Percentiles rank a stretch among this genome's conserved stretches.
Conservation (phyloP, 2,329 filamentous ascomycete species). For the Phialemonium atrogriseum region DNA sequence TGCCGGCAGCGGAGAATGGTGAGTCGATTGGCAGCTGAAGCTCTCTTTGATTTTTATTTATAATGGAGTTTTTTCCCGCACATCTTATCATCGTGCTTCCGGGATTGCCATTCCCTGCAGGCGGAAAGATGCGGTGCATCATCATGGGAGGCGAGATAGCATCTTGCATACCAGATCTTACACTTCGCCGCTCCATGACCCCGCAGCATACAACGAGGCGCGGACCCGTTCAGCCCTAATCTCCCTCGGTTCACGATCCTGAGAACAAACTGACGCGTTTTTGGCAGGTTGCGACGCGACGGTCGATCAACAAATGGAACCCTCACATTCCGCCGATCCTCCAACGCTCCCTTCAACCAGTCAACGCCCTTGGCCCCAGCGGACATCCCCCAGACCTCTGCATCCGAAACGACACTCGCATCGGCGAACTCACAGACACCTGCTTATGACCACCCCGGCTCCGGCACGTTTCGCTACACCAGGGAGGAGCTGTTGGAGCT, state of each 20-base stretch:
- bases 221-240: no score
- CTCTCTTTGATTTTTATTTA: slow-evolving; percentile 1
- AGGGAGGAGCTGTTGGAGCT: slow-evolving; percentile 73
- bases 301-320: slow-evolving; percentile 53
- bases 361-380: slow-evolving; percentile 14
- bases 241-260: no score
- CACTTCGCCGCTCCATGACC: no score
- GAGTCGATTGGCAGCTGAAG: slow-evolving; percentile 34
- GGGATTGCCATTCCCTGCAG: slow-evolving; percentile 5
- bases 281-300: slow-evolving; percentile 52
- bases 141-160: no score
- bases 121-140: slow-evolving; percentile 5
- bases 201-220: no score
- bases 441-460: slow-evolving; percentile 30
- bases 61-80: not conserved
- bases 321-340: slow-evolving; percentile 55
- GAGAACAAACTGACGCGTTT: no score
- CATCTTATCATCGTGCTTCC: slow-evolving; percentile 1
- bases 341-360: slow-evolving; percentile 43
- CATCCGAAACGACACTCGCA: slow-evolving; percentile 18
- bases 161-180: no score
- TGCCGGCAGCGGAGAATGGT: slow-evolving; percentile 63
- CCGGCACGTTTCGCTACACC: slow-evolving; percentile 56
- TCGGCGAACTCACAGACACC: not conserved
- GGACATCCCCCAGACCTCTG: slow-evolving; percentile 19